Conservation (phyloP, 1,284 basidiomycete genomes). For the Trametes pubescens region DNA sequence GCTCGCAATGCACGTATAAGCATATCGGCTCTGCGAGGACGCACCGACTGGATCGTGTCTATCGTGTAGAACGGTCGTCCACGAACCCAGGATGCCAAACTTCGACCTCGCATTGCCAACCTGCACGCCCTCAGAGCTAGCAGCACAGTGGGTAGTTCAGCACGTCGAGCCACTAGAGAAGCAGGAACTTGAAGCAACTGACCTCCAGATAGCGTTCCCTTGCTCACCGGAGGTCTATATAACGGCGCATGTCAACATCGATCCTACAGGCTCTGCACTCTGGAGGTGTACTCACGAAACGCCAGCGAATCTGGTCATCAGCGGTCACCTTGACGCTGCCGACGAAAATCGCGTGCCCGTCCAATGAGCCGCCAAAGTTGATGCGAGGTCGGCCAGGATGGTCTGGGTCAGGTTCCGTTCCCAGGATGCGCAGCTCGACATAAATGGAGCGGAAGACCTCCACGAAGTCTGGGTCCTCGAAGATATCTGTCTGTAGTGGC, state of each 20-base stretch:
- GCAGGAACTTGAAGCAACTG: constrained; percentile 24
- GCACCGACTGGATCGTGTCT: constrained; percentile 48
- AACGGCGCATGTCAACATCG: background rate
- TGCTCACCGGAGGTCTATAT: constrained; percentile 63
- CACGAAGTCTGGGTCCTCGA: constrained; percentile 56
- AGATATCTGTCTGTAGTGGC: constrained; percentile 53
- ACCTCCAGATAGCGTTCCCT: constrained; percentile 71
- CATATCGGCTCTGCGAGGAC: constrained; percentile 14
- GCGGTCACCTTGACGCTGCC: constrained; percentile 65
- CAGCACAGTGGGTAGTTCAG: background rate
- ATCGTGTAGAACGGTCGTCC: constrained; percentile 76
- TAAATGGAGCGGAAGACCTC: constrained; percentile 61
- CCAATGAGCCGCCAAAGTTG: constrained; percentile 59
- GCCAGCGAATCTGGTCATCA: constrained; percentile 66
- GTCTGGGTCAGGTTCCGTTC: constrained; percentile 51
- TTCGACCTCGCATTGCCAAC: constrained; percentile 66
- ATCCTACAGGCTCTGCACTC: too few species aligned
- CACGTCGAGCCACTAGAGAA: background rate
- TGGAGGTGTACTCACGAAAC: constrained; percentile 58
- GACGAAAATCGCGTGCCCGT: constrained; percentile 52
- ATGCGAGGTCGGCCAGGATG: constrained; percentile 63
- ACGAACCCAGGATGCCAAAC: constrained; percentile 68
- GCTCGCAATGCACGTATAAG: background rate
- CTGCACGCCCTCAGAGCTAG: constrained; percentile 69
- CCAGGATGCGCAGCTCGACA: constrained; percentile 54